A percentile compares a stretch with the other conserved stretches of the same genome.
phyloP scores from a whole-genome alignment of 2,329 filamentous ascomycete species.

The Orbilia javanica region DNA sequence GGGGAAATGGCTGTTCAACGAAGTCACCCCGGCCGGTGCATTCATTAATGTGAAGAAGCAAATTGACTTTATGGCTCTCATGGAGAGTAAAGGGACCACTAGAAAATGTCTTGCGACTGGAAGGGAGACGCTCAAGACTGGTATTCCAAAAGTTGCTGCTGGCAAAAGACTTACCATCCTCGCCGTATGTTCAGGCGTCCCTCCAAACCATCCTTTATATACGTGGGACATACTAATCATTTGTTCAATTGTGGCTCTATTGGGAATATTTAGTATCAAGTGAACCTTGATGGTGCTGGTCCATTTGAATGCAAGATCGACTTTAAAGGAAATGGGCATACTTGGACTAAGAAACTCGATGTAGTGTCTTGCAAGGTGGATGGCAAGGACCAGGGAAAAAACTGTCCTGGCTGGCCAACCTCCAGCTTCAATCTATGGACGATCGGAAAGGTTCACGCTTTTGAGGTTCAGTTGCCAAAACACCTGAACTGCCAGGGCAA shows the following conservation, averaged over 20 bases:
- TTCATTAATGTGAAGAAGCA: background rate
- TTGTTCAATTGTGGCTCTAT: background rate
- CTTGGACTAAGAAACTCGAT: background rate
- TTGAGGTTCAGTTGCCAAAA: background rate
- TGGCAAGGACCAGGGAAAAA: background rate
- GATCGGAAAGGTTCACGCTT: background rate
- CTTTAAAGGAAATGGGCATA: background rate
- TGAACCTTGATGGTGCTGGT: constrained; percentile 30
- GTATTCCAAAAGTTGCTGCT: background rate
- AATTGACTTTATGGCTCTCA: background rate
- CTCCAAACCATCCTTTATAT: background rate
- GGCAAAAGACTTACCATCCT: background rate
- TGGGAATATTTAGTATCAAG: constrained; percentile 8
- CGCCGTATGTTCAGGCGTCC: background rate
- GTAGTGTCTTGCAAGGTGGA: background rate
- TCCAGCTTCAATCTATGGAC: background rate
- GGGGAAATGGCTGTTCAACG: background rate
- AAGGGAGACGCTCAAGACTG: background rate
- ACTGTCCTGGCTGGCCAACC: background rate
- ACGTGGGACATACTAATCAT: background rate
- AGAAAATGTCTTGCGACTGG: background rate
- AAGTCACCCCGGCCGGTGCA: background rate
- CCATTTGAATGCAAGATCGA: constrained; percentile 26
- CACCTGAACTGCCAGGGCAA: constrained; percentile 3
- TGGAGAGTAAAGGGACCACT: background rate